These are phyloP conservation scores for Coelastrella sp. DNA, from an alignment of 139 green algal species.

Conservation along the genomic window DNA sequence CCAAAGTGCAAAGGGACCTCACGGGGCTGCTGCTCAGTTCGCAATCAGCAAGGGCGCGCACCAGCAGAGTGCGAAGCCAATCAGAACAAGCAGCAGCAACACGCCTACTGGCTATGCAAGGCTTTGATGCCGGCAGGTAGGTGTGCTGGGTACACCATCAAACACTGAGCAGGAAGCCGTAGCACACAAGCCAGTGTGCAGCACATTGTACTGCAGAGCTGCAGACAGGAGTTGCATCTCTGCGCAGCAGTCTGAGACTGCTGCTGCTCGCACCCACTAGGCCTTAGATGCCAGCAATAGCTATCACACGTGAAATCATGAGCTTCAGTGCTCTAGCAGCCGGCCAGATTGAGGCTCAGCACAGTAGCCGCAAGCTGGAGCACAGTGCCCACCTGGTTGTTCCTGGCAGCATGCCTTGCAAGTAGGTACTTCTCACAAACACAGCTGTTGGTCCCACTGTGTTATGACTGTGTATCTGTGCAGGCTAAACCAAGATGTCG, in stretches of 20 bases:
- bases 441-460: not conserved
- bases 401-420: too few species aligned
- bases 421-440: not conserved
- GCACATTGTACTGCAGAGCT: too few species aligned
- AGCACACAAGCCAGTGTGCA: too few species aligned
- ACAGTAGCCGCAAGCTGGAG: too few species aligned
- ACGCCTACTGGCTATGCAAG: slow-evolving; percentile 84
- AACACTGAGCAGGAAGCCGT: not conserved
- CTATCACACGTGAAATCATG: too few species aligned
- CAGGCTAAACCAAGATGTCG: slow-evolving; percentile 78
- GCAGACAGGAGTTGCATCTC: too few species aligned
- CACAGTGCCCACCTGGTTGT: too few species aligned
- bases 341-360: too few species aligned
- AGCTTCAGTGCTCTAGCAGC: too few species aligned
- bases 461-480: not conserved
- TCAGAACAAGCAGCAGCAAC: slow-evolving; percentile 78
- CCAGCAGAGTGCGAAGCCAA: slow-evolving; percentile 66
- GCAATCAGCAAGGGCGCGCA: slow-evolving; percentile 66
- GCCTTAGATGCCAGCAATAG: too few species aligned
- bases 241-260: too few species aligned
- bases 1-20: slow-evolving; percentile 81
- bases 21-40: slow-evolving; percentile 82
- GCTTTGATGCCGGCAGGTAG: slow-evolving; percentile 78
- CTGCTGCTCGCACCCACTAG: too few species aligned
- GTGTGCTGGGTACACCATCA: not conserved